Base-by-base conservation (phyloP, 2,329 filamentous ascomycete genomes). In the Pseudogymnoascus sp. region DNA sequence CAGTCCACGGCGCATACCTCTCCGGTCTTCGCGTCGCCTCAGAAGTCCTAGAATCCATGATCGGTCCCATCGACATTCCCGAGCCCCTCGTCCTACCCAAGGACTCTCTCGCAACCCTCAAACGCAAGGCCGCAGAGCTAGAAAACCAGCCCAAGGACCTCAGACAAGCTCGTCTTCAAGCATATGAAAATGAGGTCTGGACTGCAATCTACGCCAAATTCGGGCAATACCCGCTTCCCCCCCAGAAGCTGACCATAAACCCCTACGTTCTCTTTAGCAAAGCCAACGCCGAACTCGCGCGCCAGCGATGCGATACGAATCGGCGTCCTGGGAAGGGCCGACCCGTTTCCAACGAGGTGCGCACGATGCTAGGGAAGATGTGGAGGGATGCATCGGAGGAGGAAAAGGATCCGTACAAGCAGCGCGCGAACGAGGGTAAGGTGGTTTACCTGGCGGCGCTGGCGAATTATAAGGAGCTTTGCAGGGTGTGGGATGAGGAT, bases 1-100 rank as follows among this genome's bases (percentile, higher is more conserved):
- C 95, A 1, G 95, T 99, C 0, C 95, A 99, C 69, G 95, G 95
- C 5, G 96, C 95, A 7, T 99, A 97, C 72, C 80, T 99, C 3
- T 97, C 95, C 1, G 96, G 95, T 2, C 80, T 99, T 5, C 88
- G 95, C 60, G 95, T 89, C 3, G 95, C 95, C 9, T 88, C 90
- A 2, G 93, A 97, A 71, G 84, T 99, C 2, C 79, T 96, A 38
- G 88, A 93, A 62, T 79, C 85, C 2, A 84, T 97, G 73, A 80
- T 95, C 34, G 95, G 95, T 0, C 88, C 91, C 0, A 91, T 99
- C 64, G 78, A 88, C 49, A 79, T 96, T 9, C 89, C 89, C 0
- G 80, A 80, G 3, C 92, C 92, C 1, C 81, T 99, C 2, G 84
- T 97, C 16, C 82, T 85, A 64, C 80, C 87, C 66, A 85, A 88